phyloP scores from a whole-genome alignment of 2,329 filamentous ascomycete genomes.

The Microcera coccophila region DNA sequence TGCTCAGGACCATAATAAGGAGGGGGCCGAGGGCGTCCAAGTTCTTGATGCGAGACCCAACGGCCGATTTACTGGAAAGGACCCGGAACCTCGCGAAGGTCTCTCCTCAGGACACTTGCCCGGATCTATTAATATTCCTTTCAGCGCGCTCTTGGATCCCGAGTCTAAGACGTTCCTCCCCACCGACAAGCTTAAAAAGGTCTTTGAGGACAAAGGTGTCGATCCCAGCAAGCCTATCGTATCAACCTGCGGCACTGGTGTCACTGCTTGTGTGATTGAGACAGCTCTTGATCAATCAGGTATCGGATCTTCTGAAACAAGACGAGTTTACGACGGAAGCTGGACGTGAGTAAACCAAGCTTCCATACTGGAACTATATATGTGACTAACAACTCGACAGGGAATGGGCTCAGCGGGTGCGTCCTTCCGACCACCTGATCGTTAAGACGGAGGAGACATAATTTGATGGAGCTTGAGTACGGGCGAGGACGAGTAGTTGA shows the following conservation, averaged over 20 bases:
- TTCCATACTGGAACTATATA: slow-evolving; percentile 1
- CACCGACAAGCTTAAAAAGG: slow-evolving; percentile 63
- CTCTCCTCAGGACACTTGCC: slow-evolving; percentile 90
- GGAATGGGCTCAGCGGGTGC: slow-evolving; percentile 65
- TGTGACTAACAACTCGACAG: slow-evolving; percentile 38
- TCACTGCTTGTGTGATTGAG: slow-evolving; percentile 88
- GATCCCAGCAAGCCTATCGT: slow-evolving; percentile 78
- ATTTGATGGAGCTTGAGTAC: slow-evolving; percentile 8
- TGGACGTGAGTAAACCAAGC: slow-evolving; percentile 73
- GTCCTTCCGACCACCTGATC: slow-evolving; percentile 59
- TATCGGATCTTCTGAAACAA: slow-evolving; percentile 62
- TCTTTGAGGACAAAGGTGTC: slow-evolving; percentile 78
- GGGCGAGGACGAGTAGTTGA: slow-evolving; percentile 15
- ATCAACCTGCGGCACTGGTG: slow-evolving; percentile 86
- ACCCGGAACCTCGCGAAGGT: slow-evolving; percentile 81
- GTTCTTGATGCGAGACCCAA: slow-evolving; percentile 80
- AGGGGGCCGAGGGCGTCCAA: slow-evolving; percentile 78
- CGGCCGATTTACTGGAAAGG: slow-evolving; percentile 76
- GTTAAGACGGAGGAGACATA: slow-evolving; percentile 43
- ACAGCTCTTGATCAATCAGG: slow-evolving; percentile 77
- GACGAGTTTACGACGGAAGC: slow-evolving; percentile 88
- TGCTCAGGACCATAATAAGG: slow-evolving; percentile 71
- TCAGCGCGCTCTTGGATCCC: slow-evolving; percentile 75
- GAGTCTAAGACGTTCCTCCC: slow-evolving; percentile 77
- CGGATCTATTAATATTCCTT: slow-evolving; percentile 77